These are phyloP conservation scores for Naganishia cerealis DNA, from an alignment of 1,284 basidiomycete genomes.

Conservation along the genomic window DNA sequence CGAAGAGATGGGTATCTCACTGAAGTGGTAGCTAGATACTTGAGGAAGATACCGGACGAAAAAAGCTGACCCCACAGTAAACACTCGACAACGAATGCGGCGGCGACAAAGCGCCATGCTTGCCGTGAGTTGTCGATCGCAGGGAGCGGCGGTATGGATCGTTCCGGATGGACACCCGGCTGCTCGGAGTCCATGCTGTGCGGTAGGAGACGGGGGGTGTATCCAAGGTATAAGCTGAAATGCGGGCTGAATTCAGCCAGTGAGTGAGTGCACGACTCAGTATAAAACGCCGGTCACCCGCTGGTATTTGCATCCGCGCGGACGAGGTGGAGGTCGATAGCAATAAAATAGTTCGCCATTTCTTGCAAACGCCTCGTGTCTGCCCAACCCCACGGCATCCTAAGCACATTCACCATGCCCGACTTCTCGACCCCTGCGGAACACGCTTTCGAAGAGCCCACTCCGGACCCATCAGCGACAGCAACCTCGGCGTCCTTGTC, in stretches of 20 bases:
- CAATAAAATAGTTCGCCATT: background rate
- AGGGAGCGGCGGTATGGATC: slow-evolving; percentile 33
- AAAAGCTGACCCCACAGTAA: slow-evolving; percentile 38
- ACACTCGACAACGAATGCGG: slow-evolving; percentile 37
- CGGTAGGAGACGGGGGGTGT: too few species aligned
- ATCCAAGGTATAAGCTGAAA: too few species aligned
- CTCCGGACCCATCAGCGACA: slow-evolving; percentile 32
- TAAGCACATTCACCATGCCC: slow-evolving; percentile 38
- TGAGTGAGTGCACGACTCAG: background rate
- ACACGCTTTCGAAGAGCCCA: slow-evolving; percentile 47
- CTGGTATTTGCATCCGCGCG: slow-evolving; percentile 10
- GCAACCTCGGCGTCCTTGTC: slow-evolving; percentile 42
- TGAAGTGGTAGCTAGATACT: slow-evolving; percentile 35
- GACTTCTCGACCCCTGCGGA: slow-evolving; percentile 52
- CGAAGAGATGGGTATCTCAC: slow-evolving; percentile 16
- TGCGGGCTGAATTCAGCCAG: too few species aligned
- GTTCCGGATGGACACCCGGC: background rate
- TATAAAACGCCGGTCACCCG: background rate
- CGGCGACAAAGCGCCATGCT: slow-evolving; percentile 37
- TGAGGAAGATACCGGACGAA: slow-evolving; percentile 37
- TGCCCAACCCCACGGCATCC: background rate
- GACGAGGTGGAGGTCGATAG: slow-evolving; percentile 9
- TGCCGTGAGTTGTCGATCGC: slow-evolving; percentile 34
- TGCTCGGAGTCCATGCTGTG: background rate
- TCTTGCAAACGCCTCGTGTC: background rate